These are phyloP conservation scores for Mrakiaceae sp. DNA, from an alignment of 1,284 basidiomycete species.

Conservation along the genomic window DNA sequence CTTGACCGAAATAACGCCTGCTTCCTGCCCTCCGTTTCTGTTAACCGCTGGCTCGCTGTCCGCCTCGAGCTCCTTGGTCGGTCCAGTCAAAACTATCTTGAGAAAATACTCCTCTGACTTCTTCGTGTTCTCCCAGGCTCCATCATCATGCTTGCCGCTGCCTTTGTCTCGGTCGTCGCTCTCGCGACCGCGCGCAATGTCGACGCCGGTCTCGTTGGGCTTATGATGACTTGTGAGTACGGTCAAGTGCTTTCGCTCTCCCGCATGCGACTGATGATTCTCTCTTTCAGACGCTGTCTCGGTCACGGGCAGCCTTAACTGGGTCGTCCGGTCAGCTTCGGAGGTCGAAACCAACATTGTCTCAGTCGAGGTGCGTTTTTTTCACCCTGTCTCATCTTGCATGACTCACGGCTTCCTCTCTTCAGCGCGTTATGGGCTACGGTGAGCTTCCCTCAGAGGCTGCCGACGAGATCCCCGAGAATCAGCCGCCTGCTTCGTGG, in stretches of 20 bases:
- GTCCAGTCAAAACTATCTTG: conserved; percentile 42
- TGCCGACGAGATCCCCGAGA: conserved; percentile 56
- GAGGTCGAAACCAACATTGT: conserved; percentile 93
- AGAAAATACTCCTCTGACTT: conserved; percentile 57
- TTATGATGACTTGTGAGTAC: conserved; percentile 70
- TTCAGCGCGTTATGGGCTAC: neutral
- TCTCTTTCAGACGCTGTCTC: neutral
- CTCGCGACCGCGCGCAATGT: conserved; percentile 56
- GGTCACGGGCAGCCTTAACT: conserved; percentile 45
- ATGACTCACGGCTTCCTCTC: neutral
- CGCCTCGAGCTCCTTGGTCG: conserved; percentile 61
- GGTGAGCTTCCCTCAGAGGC: conserved; percentile 62
- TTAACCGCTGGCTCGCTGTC: conserved; percentile 43
- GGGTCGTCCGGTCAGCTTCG: conserved; percentile 78
- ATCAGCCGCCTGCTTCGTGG: conserved; percentile 54
- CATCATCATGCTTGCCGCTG: conserved; percentile 64
- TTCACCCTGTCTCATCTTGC: neutral
- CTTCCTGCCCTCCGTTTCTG: conserved; percentile 40
- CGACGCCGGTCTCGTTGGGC: conserved; percentile 82
- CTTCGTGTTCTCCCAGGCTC: conserved; percentile 30
- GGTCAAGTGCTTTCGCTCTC: conserved; percentile 27
- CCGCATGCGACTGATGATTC: conserved; percentile 29
- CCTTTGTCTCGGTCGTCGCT: conserved; percentile 52
- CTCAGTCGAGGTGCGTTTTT: conserved; percentile 50
- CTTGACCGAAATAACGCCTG: conserved; percentile 45